Base-by-base conservation (phyloP, 352 stramenopile species). In the Globisporangium takayamanum region DNA sequence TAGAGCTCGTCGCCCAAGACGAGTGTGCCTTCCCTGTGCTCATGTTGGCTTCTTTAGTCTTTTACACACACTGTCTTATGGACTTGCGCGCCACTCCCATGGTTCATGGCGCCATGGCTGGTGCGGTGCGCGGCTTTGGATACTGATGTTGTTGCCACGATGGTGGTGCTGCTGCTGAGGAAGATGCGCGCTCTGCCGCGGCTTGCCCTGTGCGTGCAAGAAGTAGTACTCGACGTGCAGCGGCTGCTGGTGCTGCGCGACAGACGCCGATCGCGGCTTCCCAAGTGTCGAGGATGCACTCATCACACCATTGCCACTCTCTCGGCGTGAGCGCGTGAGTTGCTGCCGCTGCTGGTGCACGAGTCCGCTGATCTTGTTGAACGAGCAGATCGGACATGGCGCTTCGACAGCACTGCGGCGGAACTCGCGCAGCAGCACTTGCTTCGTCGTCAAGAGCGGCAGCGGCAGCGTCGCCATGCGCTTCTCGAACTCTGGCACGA, bases 401-500 rank as follows among this genome's bases (percentile, higher is more conserved):
- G 82, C 80, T 53, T 93, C 80, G 25, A 88, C 76, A 10, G 68
- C 64, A 25, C 64, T 69, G 50, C 72, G 68, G 42, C 78, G 77
- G 39, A 88, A 95, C 64, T 95, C 85, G 16, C 61, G 66, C 10
- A 79, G 50, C 49, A 95, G 76, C 36, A 87, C 64, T 11, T 84
- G 69, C 57, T 80, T 87, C 12, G 85, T 92, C 22, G 72, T 67
- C 57, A 84, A 78, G 2, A 95, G 50, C 14, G 79, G 70, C 45
- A 80, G 63, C 1, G 81, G 72, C 16, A 91, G 60, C 8, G 78
- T 60, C 36, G 76, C 85, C 73, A 95, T 82, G 20, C 80, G 78
- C 67, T 85, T 91, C 41, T 92, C 85, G 53, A 95, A 95, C 59
- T 90, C 78, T 11, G 73, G 71, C 18, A 93, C 49, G 14, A 95